Evolutionary conservation across 2,329 filamentous ascomycete genomes (phyloP), one percentile per base, ranked within the genome.

Genomic region (Onygena corvina): DNA sequence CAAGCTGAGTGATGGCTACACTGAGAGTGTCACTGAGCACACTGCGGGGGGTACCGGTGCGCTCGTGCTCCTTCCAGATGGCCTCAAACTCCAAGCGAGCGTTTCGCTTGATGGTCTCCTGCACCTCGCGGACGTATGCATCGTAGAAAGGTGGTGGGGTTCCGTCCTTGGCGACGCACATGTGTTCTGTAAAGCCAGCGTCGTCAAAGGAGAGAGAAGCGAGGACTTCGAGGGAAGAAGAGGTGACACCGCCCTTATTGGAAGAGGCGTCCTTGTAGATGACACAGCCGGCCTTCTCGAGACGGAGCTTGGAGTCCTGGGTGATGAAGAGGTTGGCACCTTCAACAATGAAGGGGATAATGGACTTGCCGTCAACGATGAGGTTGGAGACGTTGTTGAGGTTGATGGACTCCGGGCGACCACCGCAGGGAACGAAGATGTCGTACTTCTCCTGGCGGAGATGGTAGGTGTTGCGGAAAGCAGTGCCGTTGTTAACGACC

Each of bases 301-400:
- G 80, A 20, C 88, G 85, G 49, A 96, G 77, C 73, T 96, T 96
- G 59, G 90, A 90, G 61, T 98, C 92, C 68, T 98, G 92, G 0
- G 92, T 95, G 70, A 98, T 93, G 77, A 98, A 98, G 49, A 98
- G 75, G 67, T 96, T 98, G 67, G 92, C 92, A 48, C 92, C 92
- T 70, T 98, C 92, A 38, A 98, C 90, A 48, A 98, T 92, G 71
- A 93, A 98, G 0, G 90, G 89, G 53, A 98, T 84, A 8, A 77
- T 79, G 18, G 78, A 76, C 72, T 94, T 95, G 70, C 89, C 88
- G 54, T 94, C 81, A 63, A 83, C 80, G 67, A 98, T 96, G 54
- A 98, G 77, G 65, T 84, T 86, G 69, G 77, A 83, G 53, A 89
- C 90, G 5, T 83, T 86, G 50, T 86, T 83, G 51, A 96, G 79